These are phyloP conservation scores for Lojkania enalia DNA, from an alignment of 2,329 filamentous ascomycete species.

Conservation along the genomic window DNA sequence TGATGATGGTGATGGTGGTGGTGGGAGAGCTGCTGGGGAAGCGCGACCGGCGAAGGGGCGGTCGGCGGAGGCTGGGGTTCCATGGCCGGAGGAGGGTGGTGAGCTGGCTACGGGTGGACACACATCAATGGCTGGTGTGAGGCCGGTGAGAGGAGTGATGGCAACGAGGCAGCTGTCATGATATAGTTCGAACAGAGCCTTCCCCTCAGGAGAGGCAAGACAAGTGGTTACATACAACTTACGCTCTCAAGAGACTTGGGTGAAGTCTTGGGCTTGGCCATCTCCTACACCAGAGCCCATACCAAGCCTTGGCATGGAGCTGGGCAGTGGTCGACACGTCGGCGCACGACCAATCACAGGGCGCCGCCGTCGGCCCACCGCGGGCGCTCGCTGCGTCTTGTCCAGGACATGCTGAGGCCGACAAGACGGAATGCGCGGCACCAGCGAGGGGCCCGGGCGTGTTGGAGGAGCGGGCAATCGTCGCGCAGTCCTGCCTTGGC, in stretches of 20 bases:
- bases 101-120: constrained; percentile 25
- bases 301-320: constrained; percentile 31
- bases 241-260: constrained; percentile 37
- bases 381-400: background rate
- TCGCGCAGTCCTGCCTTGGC: constrained; percentile 1
- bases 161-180: constrained; percentile 35
- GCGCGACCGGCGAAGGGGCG: constrained; percentile 29
- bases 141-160: constrained; percentile 19
- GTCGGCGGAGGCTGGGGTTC: constrained; percentile 35
- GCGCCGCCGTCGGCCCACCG: constrained; percentile 6
- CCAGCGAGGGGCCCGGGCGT: constrained; percentile 5
- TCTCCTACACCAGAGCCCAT: constrained; percentile 19
- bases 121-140: constrained; percentile 30
- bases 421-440: constrained; percentile 37
- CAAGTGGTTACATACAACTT: constrained; percentile 36
- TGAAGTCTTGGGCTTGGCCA: constrained; percentile 37
- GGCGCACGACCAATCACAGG: constrained; percentile 26
- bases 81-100: constrained; percentile 31
- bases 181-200: constrained; percentile 33
- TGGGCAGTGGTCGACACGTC: constrained; percentile 23
- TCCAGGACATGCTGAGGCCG: constrained; percentile 22
- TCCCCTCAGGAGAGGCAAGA: constrained; percentile 40
- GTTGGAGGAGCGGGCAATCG: constrained; percentile 4
- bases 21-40: constrained; percentile 13
- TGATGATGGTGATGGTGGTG: constrained; percentile 18